These are phyloP conservation scores for Rhynchosporium secalis DNA, from an alignment of 2,329 filamentous ascomycete species.

Conservation along the genomic window DNA sequence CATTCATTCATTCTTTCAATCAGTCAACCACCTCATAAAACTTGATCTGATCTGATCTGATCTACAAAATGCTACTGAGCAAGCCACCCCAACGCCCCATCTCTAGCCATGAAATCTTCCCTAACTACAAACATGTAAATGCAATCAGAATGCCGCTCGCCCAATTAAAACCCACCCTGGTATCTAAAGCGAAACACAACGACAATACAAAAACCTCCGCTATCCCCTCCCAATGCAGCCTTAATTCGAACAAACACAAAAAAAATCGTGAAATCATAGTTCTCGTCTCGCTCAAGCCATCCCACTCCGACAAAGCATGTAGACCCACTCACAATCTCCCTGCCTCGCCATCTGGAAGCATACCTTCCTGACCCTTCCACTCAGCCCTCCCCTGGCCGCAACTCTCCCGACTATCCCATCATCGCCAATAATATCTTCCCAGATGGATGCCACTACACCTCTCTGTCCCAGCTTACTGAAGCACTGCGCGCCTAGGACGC, in stretches of 20 bases:
- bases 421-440: constrained; percentile 35
- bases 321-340: constrained; percentile 37
- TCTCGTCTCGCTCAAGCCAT: constrained; percentile 7
- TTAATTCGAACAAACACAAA: no score
- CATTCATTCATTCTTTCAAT: no score
- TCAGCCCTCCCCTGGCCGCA: constrained; percentile 31
- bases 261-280: background rate
- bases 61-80: no score
- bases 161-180: background rate
- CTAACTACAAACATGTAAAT: no score
- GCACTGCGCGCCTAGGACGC: constrained; percentile 29
- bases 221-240: no score
- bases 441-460: constrained; percentile 35
- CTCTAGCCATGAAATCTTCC: no score
- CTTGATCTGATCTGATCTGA: no score
- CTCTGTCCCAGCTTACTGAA: constrained; percentile 32
- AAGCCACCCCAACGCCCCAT: no score
- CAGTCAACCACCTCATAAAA: no score
- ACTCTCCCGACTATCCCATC: constrained; percentile 35
- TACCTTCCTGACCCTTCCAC: constrained; percentile 35
- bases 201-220: no score
- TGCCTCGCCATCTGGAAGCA: constrained; percentile 32
- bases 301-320: constrained; percentile 17
- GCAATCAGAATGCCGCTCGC: no score
- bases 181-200: no score